Conservation (phyloP, 2,329 filamentous ascomycete species). For the Xylariaceae sp. region DNA sequence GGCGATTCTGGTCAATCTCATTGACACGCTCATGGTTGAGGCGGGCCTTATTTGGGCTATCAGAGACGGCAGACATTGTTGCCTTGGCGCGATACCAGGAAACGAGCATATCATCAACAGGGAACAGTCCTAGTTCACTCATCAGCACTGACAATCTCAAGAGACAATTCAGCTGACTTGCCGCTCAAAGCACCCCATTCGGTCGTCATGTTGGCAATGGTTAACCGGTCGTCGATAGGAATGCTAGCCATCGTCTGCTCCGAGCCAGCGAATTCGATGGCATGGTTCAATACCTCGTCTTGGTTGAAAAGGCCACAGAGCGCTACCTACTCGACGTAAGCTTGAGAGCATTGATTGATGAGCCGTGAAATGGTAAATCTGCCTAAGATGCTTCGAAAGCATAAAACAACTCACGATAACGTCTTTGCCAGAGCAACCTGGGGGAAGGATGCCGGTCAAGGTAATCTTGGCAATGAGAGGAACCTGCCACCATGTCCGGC, state of each 20-base stretch:
- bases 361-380: too few relatives aligned
- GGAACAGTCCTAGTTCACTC: conserved; percentile 59
- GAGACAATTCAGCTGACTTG: conserved; percentile 60
- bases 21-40: conserved; percentile 73
- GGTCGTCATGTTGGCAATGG: conserved; percentile 76
- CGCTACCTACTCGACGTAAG: conserved; percentile 36
- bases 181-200: conserved; percentile 58
- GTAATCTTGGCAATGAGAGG: conserved; percentile 80
- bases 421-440: conserved; percentile 87
- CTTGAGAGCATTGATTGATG: too few relatives aligned
- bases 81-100: conserved; percentile 76
- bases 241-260: conserved; percentile 72
- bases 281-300: conserved; percentile 86
- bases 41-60: conserved; percentile 47
- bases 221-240: conserved; percentile 63
- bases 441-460: conserved; percentile 69
- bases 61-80: conserved; percentile 62
- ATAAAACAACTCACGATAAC: conserved; percentile 60
- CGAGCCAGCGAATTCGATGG: conserved; percentile 80
- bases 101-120: conserved; percentile 69
- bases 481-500: conserved; percentile 77
- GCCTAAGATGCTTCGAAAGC: too few relatives aligned
- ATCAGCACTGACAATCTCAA: conserved; percentile 75
- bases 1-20: conserved; percentile 61
- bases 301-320: conserved; percentile 82